Base-by-base conservation (phyloP, 164 flowering plant genomes). In the Stephania yunnanensis region DNA sequence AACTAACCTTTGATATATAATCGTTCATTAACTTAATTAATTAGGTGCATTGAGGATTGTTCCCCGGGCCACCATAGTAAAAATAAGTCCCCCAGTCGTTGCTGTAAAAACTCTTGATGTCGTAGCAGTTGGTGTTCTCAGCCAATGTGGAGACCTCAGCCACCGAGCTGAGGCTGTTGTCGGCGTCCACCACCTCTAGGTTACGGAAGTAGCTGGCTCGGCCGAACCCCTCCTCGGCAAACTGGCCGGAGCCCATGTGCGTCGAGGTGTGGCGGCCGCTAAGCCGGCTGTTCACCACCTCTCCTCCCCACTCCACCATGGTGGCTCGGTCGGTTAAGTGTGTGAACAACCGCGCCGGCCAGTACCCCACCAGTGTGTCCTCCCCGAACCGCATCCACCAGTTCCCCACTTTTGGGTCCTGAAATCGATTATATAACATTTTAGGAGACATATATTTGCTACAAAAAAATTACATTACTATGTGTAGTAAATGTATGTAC, bases 41-140 rank as follows among this genome's bases (percentile, higher is more conserved):
- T 82, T 77, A 91, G 11, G 80, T 86, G 83, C 99, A 96, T 25
- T 72, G 79, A 1, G 90, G 88, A 73, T 84, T 92, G 10, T 83
- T 86, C 74, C 99, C 99, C 4, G 98, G 98, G n/a, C 99, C 99
- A 42, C 99, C 99, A 73, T 84, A 96, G 91, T 96, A 96, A 79
- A 96, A 94, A 77, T 91, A 76, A 19, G 91, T 86, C 64, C 98
- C 98, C 98, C 98, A 96, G 22, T 91, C 89, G 12, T 70, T 82
- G 86, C 75, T 91, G 78, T 79, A 86, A 69, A 89, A 84, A 83
- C 92, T 94, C 82, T 85, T 81, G 75, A 96, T 92, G 81, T 91
- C 74, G 81, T 94, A 96, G 74, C 99, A 96, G 64, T 93, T 90
- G 45, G 95, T 86, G 80, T 96, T 87, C 86, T 95, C 98, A 4